Evolutionary conservation across 225 moss, liverwort and hornwort genomes (phyloP), one percentile per base, ranked within the genome.

Genomic region (Thuidium tamariscinum): DNA sequence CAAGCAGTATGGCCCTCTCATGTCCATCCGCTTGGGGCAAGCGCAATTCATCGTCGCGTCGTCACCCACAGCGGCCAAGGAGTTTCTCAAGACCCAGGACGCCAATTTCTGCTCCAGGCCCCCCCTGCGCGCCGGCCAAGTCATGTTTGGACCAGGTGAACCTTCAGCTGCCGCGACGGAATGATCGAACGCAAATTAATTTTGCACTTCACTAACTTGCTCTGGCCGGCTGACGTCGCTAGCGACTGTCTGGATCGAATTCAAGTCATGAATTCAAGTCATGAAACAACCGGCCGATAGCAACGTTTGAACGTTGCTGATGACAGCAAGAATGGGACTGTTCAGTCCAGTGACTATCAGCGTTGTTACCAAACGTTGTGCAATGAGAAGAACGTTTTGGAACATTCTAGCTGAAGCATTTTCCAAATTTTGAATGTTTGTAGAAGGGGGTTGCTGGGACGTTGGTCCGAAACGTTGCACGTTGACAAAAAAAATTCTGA

Each of bases 61-160:
- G 14, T 78, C 88, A 4, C 64, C 90, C 19, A 16, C 37, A 30
- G 57, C 27, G 27, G 88, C 90, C 67, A 79, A 34, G 83, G 88
- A 88, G 90, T 86, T 85, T 16, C 86, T 88, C 46, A 66, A 75
- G 67, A 49, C 16, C 7, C 66, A 88, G 30, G 88, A 85, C 41
- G 74, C 79, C 34, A 82, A 88, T 85, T 90, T 88, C 59, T 70
- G 60, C 51, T 9, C 41, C n/a, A 82, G 85, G n/a, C 82, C 85
- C 7, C 37, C 84, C 11, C 0, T 34, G 18, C 30, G 68, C 60
- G 65, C 74, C 54, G 79, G 84, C 55, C 78, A 86, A 61, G 83
- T 84, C 61, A 32, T 88, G 74, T 88, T 84, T 57, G 88, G 80
- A n/a, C 84, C 61, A 71, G 88, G 79, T 88, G 55, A 80, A 27